A percentile compares a stretch with the other conserved stretches of the same genome.
phyloP scores from a whole-genome alignment of 1,284 basidiomycete species.

The Irpex sp. region DNA sequence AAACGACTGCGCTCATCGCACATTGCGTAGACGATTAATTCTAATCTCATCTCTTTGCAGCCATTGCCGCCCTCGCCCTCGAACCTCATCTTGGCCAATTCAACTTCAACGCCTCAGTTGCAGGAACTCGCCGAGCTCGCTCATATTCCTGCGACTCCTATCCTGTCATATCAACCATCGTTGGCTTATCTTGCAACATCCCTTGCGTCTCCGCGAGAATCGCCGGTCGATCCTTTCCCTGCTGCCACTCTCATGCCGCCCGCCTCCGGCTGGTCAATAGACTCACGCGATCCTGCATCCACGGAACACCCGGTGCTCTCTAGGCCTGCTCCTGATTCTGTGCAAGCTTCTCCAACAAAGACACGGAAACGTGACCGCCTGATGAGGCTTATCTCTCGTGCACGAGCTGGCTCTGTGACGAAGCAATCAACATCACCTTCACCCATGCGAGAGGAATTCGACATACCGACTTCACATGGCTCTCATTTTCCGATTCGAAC shows the following conservation, averaged over 20 bases:
- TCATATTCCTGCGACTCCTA: slow-evolving; percentile 13
- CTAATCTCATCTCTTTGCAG: slow-evolving; percentile 6
- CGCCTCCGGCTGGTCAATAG: slow-evolving; percentile 27
- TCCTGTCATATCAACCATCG: slow-evolving; percentile 5
- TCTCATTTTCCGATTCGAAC: neutral
- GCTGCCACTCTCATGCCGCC: slow-evolving; percentile 10
- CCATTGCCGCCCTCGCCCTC: slow-evolving; percentile 15
- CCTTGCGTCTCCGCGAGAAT: slow-evolving; percentile 7
- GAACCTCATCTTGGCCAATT: slow-evolving; percentile 20
- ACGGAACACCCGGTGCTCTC: neutral
- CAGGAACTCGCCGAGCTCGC: slow-evolving; percentile 21
- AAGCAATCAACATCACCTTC: slow-evolving; percentile 14
- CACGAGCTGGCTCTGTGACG: slow-evolving; percentile 23
- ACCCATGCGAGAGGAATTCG: slow-evolving; percentile 12
- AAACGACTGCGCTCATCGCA: neutral
- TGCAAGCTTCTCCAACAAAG: slow-evolving; percentile 16
- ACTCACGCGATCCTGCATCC: slow-evolving; percentile 19
- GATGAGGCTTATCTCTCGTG: slow-evolving; percentile 27
- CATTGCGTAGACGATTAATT: neutral
- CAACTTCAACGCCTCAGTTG: slow-evolving; percentile 24
- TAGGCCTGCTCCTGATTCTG: slow-evolving; percentile 6
- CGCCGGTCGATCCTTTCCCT: slow-evolving; percentile 10
- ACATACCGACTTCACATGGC: slow-evolving; percentile 10
- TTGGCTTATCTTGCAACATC: slow-evolving; percentile 7
- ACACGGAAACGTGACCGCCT: slow-evolving; percentile 24